Evolutionary conservation across 2,329 filamentous ascomycete species (phyloP), one percentile per base, ranked within the genome.

Genomic region (Colletotrichum higginsianum): DNA sequence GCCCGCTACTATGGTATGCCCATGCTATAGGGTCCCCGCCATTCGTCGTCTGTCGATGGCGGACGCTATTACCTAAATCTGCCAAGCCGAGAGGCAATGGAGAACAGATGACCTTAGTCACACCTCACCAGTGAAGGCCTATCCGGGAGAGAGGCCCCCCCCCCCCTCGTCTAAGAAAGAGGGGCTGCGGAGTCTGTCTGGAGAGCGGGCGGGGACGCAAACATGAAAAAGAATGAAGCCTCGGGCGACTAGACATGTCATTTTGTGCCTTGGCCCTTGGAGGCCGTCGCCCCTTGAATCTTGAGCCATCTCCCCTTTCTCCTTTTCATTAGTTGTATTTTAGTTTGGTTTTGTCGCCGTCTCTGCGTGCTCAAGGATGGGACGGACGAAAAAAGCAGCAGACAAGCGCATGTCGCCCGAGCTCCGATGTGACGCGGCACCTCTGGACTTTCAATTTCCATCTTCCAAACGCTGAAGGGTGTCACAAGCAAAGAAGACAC

Each of bases 331-430:
- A 9, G 11, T 35, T 35, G 30, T 35, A 35, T 35, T 35, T 9
- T 35, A 11, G 30, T 35, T 35, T 35, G 30, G 11, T 35, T 9
- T 35, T 11, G 30, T 11, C 30, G 30, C 30, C 18, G 56, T 42
- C 16, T 42, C 11, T 49, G 50, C 52, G 40, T 53, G 66, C 35
- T 26, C 35, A 30, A 4, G 52, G 44, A 47, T 67, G 38, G 50
- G 67, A 71, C 63, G 56, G 63, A 71, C 56, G n/a, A 52, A 67
- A 62, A 67, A 56, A 52, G 63, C 42, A 61, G 50, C 56, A 50
- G 49, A 67, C 40, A 44, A n/a, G n/a, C n/a, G 44, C 18, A 30
- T 67, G 63, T 42, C 62, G 63, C 67, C 56, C 67, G 63, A 53
- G 56, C 44, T 57, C 30, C 52, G 53, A 46, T 65, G 15, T 55